These are phyloP conservation scores for Ananas comosus DNA, from an alignment of 176 grass and related monocot genomes.

Conservation along the genomic window DNA sequence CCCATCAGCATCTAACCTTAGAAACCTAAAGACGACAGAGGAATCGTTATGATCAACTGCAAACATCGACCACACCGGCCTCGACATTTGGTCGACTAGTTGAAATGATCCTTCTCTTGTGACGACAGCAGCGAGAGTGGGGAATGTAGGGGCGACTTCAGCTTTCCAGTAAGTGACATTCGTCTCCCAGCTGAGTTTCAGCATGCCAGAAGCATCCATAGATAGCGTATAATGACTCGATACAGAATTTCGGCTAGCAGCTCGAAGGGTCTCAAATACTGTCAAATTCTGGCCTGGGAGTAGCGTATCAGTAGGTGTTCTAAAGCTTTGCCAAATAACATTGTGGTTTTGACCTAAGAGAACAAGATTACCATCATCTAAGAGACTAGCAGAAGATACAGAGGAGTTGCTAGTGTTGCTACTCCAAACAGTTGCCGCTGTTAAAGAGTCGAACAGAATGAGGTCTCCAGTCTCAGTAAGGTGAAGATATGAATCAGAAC, in stretches of 20 bases:
- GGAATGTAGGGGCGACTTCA: neutral
- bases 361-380: slow-evolving; percentile 6
- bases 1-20: slow-evolving; percentile 6
- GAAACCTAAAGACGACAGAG: slow-evolving; percentile 2
- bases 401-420: slow-evolving; percentile 6
- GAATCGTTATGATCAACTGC: slow-evolving; percentile 9
- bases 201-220: slow-evolving; percentile 7
- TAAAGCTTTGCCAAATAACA: slow-evolving; percentile 10
- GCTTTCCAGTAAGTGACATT: slow-evolving; percentile 7
- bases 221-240: slow-evolving; percentile 5
- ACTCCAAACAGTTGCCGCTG: neutral
- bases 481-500: slow-evolving; percentile 9
- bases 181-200: slow-evolving; percentile 10
- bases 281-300: slow-evolving; percentile 10
- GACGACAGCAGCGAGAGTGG: neutral
- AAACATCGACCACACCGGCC: neutral
- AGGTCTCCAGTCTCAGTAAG: neutral
- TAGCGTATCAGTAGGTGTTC: neutral
- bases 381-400: neutral
- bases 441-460: slow-evolving; percentile 3
- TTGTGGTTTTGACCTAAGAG: neutral
- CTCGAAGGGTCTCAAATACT: neutral
- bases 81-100: neutral
- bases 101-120: slow-evolving; percentile 5
- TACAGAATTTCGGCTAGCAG: neutral